phyloP scores from a whole-genome alignment of 2,329 filamentous ascomycete genomes.

The Apiospora aurea region DNA sequence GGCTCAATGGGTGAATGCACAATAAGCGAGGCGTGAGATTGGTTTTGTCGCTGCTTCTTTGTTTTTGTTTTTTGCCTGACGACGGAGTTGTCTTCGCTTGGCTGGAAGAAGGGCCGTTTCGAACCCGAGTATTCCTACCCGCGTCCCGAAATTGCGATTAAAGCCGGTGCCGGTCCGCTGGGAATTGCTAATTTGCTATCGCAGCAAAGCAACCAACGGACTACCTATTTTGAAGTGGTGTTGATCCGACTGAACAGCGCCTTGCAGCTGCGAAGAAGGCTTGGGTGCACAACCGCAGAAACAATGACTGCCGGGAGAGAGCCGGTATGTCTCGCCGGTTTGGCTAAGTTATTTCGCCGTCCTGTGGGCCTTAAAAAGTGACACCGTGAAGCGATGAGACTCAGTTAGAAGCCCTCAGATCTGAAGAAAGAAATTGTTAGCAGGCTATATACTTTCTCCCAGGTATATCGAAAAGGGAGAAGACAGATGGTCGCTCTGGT shows the following conservation, averaged over 20 bases:
- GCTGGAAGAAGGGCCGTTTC: not conserved
- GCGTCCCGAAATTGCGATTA: conserved; percentile 23
- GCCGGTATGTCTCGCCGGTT: not conserved
- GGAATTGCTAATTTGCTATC: conserved; percentile 10
- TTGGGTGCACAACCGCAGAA: not conserved
- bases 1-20: conserved; percentile 36
- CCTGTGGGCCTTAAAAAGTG: not conserved
- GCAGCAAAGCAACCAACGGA: not conserved
- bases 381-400: not conserved
- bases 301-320: not conserved
- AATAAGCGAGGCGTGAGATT: conserved; percentile 26
- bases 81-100: not conserved
- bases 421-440: conserved; percentile 1
- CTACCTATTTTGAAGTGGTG: conserved; percentile 6
- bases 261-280: too few species aligned
- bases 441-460: not conserved
- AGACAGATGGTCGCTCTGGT: not conserved
- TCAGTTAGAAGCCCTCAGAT: not conserved
- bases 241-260: not conserved
- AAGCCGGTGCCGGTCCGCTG: conserved; percentile 18
- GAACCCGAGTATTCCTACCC: conserved; percentile 2
- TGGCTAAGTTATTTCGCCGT: not conserved
- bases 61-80: not conserved
- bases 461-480: not conserved
- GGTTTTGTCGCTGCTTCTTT: conserved; percentile 3